Evolutionary conservation across 2,329 filamentous ascomycete genomes (phyloP), one percentile per base, ranked within the genome.

Genomic region (Ophiostoma quercus): DNA sequence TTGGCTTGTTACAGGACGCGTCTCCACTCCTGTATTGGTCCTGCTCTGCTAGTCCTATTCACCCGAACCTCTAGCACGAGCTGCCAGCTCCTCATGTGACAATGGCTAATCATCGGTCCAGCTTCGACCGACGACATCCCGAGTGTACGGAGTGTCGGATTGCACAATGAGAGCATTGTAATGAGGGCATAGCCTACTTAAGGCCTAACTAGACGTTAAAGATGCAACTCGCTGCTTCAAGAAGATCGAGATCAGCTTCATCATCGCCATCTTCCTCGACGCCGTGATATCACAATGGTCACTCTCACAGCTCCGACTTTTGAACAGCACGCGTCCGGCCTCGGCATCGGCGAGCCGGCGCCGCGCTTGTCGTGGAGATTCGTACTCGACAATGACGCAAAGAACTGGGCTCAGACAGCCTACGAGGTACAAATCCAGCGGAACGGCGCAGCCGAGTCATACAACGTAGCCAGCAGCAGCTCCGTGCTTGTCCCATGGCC

Each of bases 401-500:
- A 67, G 29, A 68, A 66, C 41, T 75, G 74, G 73, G 16, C 32
- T 14, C 74, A 75, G 71, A 67, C 41, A 0, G 67, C 67, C 1
- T 75, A 75, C 54, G 71, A 74, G 25, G 7, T 75, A 0, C 69
- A 72, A 32, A 65, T 75, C 22, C 47, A 39, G 29, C 69, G 66
- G 25, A 6, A 65, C 32, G 19, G 22, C n/a, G 60, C 32, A 2
- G 29, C 22, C 11, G 63, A 72, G 34, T n/a, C 51, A 1, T 71
- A 71, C 71, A 51, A 57, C 0, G 70, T 72, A 22, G 7, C 67
- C 14, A 69, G 68, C 41, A 67, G 67, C 54, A 63, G 67, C 1
- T 80, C 79, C 0, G 73, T 78, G 14, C 74, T 80, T 3, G 77
- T 79, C 9, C 77, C 77, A 5, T 81, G 79, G 79, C 79, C 78